These are phyloP conservation scores for Globisporangium rhizosaccharum DNA, from an alignment of 352 stramenopile species.

Conservation along the genomic window DNA sequence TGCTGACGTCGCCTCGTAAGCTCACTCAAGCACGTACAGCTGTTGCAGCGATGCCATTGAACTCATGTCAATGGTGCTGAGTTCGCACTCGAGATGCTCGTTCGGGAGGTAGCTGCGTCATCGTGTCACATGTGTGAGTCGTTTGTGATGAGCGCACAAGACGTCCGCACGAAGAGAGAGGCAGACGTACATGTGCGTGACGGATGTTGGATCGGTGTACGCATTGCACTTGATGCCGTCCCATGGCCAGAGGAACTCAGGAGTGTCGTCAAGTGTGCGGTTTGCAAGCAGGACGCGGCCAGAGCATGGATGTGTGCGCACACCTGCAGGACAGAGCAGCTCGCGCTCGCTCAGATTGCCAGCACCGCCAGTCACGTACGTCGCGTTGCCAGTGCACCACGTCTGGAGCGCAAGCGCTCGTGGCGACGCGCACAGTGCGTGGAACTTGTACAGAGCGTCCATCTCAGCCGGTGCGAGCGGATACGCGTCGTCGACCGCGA, in stretches of 20 bases:
- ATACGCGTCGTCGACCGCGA: constrained; percentile 46
- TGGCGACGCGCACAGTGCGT: constrained; percentile 37
- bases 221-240: constrained; percentile 60
- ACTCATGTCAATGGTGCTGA: constrained; percentile 53
- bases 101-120: constrained; percentile 42
- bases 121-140: not conserved
- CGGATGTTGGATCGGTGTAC: constrained; percentile 58
- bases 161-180: not conserved
- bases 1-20: too few relatives aligned
- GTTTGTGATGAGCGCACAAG: not conserved
- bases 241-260: constrained; percentile 62
- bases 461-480: constrained; percentile 40
- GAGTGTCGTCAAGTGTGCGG: constrained; percentile 7
- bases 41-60: constrained; percentile 68
- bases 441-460: constrained; percentile 35
- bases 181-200: constrained; percentile 58
- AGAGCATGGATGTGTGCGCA: constrained; percentile 59
- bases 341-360: constrained; percentile 10
- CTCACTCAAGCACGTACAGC: constrained; percentile 30
- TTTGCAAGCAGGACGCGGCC: constrained; percentile 40
- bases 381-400: constrained; percentile 51
- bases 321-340: constrained; percentile 33
- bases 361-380: constrained; percentile 5
- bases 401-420: constrained; percentile 43
- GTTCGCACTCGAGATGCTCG: constrained; percentile 38